Evolutionary conservation across 225 moss, liverwort and hornwort genomes (phyloP), one percentile per base, ranked within the genome.

Genomic region (Pleurozium schreberi): DNA sequence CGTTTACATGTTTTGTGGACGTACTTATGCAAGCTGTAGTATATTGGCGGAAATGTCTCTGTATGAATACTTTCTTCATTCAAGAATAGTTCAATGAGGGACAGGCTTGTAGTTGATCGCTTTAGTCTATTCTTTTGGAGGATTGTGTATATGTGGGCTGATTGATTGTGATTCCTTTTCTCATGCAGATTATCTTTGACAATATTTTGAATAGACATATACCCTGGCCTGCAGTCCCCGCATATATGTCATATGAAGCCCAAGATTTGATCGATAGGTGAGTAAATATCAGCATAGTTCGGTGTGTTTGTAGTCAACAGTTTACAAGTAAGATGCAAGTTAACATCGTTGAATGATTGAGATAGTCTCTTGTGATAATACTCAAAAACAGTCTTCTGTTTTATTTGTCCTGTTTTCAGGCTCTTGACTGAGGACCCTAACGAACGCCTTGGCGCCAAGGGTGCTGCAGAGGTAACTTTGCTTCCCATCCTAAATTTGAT

Each of bases 151-250:
- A 14, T 74, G 15, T 88, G 75, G 63, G 83, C 87, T 92, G 67
- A 90, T 64, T 57, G 60, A 67, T 71, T 63, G 34, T 78, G 81
- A 49, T 87, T 45, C 17, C 47, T 68, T 82, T 53, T 84, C 73
- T 77, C 65, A 49, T 90, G 87, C 94, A 98, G 98, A 90, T 96
- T 34, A 95, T 98, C 88, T 98, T 98, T 94, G 97, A 98, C 93
- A 98, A 98, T 57, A 98, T 98, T 89, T 93, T 98, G 78, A 98
- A 98, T 65, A 93, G 95, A 58, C 95, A 98, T 73, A 94, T 98
- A 89, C 98, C 96, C 42, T 98, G 98, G 98, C 95, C 97, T 84
- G 86, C 89, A 82, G 95, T 95, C 69, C 95, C 96, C 50, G 94
- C 93, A 61, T 91, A 96, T 34, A 95, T 98, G 98, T 97, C 96